Percentiles rank a stretch among this genome's conserved stretches.
Conservation (phyloP, 2,329 filamentous ascomycete species). For the Ascochyta koolunga region DNA sequence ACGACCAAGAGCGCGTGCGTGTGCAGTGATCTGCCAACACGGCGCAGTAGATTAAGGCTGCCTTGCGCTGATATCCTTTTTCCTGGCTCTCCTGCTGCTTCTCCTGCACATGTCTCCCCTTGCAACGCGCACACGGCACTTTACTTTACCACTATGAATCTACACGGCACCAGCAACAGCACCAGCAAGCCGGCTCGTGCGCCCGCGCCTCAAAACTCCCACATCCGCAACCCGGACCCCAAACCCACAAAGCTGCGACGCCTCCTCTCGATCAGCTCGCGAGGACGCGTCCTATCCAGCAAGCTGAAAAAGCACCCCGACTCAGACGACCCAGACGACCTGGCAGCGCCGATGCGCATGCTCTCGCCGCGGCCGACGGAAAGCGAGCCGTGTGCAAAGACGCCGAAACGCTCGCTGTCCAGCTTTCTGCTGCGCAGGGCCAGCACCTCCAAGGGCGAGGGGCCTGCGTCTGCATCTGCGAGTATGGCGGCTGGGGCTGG, state of each 20-base stretch:
- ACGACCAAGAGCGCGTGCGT: neutral
- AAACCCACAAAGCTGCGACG: conserved; percentile 7
- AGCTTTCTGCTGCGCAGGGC: neutral
- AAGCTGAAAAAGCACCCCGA: neutral
- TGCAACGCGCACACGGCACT: neutral
- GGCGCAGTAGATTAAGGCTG: too few relatives aligned
- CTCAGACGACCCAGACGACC: neutral
- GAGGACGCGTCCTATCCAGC: neutral
- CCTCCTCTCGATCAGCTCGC: conserved; percentile 9
- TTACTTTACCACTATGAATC: neutral
- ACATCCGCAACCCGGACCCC: neutral
- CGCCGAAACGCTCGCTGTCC: conserved; percentile 3
- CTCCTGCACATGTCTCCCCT: neutral
- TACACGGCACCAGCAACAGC: neutral
- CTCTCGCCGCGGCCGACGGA: neutral
- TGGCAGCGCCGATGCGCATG: neutral
- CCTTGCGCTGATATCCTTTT: neutral
- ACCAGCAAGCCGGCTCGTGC: neutral
- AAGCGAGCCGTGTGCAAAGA: neutral
- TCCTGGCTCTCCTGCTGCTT: neutral
- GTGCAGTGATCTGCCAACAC: neutral
- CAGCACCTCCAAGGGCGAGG: too few relatives aligned
- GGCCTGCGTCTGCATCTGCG: too few relatives aligned
- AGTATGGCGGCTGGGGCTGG: too few relatives aligned
- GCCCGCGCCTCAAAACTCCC: neutral